These are phyloP conservation scores for Hyphodiscus hymeniophilus DNA, from an alignment of 495 filamentous ascomycete species.

Conservation along the genomic window DNA sequence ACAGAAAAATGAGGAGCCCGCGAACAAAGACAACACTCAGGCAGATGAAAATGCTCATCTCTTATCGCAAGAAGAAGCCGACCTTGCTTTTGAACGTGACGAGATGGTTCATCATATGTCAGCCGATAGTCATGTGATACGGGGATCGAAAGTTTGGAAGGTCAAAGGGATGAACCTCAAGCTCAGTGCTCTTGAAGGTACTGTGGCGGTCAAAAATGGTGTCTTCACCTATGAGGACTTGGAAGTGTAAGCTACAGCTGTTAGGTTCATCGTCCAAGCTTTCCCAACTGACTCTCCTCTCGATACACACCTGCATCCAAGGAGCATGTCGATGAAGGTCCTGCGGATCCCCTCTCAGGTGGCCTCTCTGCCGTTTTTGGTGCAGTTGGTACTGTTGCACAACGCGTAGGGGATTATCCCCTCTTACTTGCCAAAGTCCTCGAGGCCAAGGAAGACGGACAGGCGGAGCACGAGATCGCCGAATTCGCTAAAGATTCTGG, in stretches of 20 bases:
- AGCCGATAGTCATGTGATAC: neutral
- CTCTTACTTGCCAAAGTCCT: slow-evolving; percentile 33
- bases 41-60: neutral
- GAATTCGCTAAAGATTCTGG: slow-evolving; percentile 9
- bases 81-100: slow-evolving; percentile 5
- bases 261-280: no score
- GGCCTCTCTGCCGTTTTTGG: slow-evolving; percentile 52
- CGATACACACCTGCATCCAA: neutral
- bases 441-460: slow-evolving; percentile 25
- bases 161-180: slow-evolving; percentile 4
- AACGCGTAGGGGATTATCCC: slow-evolving; percentile 54
- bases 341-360: slow-evolving; percentile 42
- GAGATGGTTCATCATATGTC: neutral
- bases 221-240: slow-evolving; percentile 3
- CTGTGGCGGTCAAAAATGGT: slow-evolving; percentile 1
- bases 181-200: slow-evolving; percentile 10
- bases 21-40: neutral
- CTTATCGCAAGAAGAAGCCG: neutral
- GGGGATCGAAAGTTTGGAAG: slow-evolving; percentile 4
- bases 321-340: neutral
- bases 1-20: neutral
- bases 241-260: slow-evolving; percentile 1
- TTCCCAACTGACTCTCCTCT: neutral
- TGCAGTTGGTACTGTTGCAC: slow-evolving; percentile 48
- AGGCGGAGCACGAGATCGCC: neutral